phyloP scores from a whole-genome alignment of 805 yeast species.

The Lipomyces sp. region DNA sequence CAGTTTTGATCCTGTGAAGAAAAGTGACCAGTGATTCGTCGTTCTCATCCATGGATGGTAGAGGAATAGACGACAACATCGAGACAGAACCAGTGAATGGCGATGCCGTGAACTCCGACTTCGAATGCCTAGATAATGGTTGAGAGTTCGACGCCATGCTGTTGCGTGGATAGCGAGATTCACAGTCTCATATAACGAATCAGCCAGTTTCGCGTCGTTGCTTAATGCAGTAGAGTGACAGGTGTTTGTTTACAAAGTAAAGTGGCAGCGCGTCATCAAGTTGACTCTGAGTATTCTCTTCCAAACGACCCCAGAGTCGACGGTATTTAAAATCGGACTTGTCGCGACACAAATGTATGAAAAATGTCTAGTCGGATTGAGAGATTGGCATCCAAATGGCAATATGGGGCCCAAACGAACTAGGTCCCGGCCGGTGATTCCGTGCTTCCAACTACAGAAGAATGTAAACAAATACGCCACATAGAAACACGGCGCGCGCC shows the following conservation, averaged over 20 bases:
- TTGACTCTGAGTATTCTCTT: neutral
- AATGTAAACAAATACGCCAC: no score
- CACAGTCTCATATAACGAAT: neutral
- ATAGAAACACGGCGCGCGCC: no score
- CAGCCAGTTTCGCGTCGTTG: neutral
- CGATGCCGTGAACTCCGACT: neutral
- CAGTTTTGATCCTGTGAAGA: neutral
- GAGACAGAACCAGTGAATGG: neutral
- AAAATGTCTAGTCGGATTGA: neutral
- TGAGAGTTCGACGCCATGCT: neutral
- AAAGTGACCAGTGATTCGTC: neutral
- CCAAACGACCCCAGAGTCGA: neutral
- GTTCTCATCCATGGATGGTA: neutral
- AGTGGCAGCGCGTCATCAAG: neutral
- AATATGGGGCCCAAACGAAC: no score
- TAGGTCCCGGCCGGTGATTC: no score
- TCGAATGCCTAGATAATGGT: neutral
- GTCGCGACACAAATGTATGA: neutral
- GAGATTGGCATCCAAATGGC: neutral
- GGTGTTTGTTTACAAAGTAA: neutral
- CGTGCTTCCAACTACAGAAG: no score
- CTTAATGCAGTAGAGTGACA: neutral
- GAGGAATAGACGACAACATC: conserved; percentile 1
- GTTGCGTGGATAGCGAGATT: neutral
- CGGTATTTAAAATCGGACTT: neutral